A percentile compares a stretch with the other conserved stretches of the same genome.
These are phyloP conservation scores for Micractinium sp. DNA, from an alignment of 139 green algal species.

Conservation along the genomic window DNA sequence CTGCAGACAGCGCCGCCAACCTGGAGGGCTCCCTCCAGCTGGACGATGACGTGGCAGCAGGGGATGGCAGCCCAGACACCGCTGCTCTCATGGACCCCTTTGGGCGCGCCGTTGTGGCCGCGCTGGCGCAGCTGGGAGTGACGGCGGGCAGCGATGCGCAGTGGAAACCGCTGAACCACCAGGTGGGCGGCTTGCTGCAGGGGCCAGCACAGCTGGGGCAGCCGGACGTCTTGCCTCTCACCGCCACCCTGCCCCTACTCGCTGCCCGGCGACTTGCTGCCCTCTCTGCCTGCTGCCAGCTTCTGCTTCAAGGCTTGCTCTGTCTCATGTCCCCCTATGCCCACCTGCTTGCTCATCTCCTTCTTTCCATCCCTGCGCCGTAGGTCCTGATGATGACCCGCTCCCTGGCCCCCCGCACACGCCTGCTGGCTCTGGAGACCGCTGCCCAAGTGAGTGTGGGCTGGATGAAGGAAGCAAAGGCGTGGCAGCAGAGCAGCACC, in stretches of 20 bases:
- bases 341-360: neutral
- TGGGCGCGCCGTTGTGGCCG: conserved; percentile 36
- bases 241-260: too few relatives aligned
- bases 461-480: neutral
- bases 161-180: conserved; percentile 90
- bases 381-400: conserved; percentile 57
- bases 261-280: too few relatives aligned
- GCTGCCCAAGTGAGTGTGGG: neutral
- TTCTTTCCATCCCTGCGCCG: too few relatives aligned
- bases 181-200: conserved; percentile 24
- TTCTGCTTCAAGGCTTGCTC: too few relatives aligned
- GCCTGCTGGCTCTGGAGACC: conserved; percentile 42
- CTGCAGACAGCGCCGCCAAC: conserved; percentile 7
- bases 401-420: conserved; percentile 16
- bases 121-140: conserved; percentile 80
- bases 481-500: neutral
- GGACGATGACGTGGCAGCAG: neutral
- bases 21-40: conserved; percentile 23
- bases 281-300: too few relatives aligned
- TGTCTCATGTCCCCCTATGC: too few relatives aligned
- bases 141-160: conserved; percentile 71
- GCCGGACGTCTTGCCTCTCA: too few relatives aligned
- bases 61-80: neutral
- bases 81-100: conserved; percentile 29
- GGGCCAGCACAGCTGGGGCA: too few relatives aligned